Base-by-base conservation (phyloP, 768 basidiomycete genomes). In the Suillus discolor region DNA sequence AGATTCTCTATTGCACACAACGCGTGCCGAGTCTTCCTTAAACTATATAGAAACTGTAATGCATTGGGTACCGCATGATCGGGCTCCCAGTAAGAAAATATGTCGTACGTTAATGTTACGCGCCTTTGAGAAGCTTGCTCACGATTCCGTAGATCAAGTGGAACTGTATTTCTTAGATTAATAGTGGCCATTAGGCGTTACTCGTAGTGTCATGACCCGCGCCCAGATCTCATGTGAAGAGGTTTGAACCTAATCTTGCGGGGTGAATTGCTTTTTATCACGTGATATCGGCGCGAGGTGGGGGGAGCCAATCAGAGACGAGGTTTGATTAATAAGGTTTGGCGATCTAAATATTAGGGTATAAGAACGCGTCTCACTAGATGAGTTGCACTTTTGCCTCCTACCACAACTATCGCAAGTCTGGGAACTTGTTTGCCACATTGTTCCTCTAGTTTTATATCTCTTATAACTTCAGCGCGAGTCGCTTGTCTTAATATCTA, bases 381-480 rank as follows among this genome's bases (percentile, higher is more conserved):
- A 41, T 25, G 39, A 63, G 36, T 41, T 41, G 28, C 28, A 31
- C 55, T 61, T 62, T 68, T 59, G 54, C 67, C 25, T 45, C 63
- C 62, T 59, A 70, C 71, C 65, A 69, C 73, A 51, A 61, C 66
- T 18, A 66, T 74, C 61, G 67, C 62, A 57, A 63, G 54, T 55
- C 54, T 36, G 54, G 54, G 54, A 20, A 55, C 45, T 42, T 59
- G 23, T 64, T 25, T 15, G 42, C 54, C 47, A 57, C 28, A 25
- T 44, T n/a, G 47, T 47, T 67, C 51, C 61, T 25, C 31, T 42
- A 65, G 67, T 69, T 31, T 65, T 45, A 54, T 68, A 68, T 66
- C 67, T 31, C 23, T 57, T 71, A 65, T 45, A 71, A 66, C 61
- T 68, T 71, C 64, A 68, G 72, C 72, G 74, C 72, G 69, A 77